Conservation (phyloP, 2,329 filamentous ascomycete species). For the Hypoxylon sp. region DNA sequence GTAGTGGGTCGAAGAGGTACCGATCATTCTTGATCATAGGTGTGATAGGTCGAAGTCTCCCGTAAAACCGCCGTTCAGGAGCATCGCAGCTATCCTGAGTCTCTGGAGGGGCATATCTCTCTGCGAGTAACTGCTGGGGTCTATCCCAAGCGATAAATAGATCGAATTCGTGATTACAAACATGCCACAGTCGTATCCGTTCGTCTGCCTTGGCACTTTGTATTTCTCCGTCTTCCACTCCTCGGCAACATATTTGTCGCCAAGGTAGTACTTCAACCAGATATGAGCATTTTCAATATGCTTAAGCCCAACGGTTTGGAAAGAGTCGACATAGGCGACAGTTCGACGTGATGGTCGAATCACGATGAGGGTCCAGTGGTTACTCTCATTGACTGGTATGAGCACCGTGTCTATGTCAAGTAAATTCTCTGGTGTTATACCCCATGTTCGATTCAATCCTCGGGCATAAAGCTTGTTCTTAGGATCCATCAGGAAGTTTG, state of each 20-base stretch:
- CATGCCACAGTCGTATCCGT: slow-evolving; percentile 82
- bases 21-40: slow-evolving; percentile 50
- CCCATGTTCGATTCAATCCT: slow-evolving; percentile 60
- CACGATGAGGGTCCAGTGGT: slow-evolving; percentile 81
- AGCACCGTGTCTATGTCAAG: slow-evolving; percentile 77
- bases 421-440: slow-evolving; percentile 73
- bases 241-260: slow-evolving; percentile 64
- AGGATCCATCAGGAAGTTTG: slow-evolving; percentile 66
- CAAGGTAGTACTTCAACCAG: slow-evolving; percentile 73
- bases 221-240: slow-evolving; percentile 74
- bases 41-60: slow-evolving; percentile 69
- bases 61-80: slow-evolving; percentile 77
- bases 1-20: background rate
- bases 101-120: slow-evolving; percentile 72
- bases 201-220: slow-evolving; percentile 71
- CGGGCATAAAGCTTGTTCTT: slow-evolving; percentile 64
- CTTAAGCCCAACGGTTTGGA: slow-evolving; percentile 61
- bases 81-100: slow-evolving; percentile 73
- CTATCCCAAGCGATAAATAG: slow-evolving; percentile 69
- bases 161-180: slow-evolving; percentile 82
- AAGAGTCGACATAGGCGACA: slow-evolving; percentile 79
- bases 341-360: slow-evolving; percentile 73
- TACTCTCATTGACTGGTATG: slow-evolving; percentile 75
- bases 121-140: slow-evolving; percentile 65
- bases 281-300: slow-evolving; percentile 62